Evolutionary conservation across 164 flowering plant genomes (phyloP).

Genomic region (Stephania yunnanensis): DNA sequence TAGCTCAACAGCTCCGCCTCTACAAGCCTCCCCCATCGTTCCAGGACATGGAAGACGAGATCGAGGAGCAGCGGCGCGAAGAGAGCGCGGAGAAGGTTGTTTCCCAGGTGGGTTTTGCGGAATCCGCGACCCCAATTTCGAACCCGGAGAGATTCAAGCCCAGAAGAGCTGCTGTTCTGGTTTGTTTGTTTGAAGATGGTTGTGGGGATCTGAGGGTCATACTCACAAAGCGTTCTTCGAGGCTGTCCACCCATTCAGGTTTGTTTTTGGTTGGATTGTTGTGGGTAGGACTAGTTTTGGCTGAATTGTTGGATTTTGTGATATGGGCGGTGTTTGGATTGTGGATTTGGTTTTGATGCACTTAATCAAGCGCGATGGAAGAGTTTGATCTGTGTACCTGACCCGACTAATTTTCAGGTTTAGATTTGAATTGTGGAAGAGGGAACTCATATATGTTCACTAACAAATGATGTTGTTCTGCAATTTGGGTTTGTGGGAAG

Average conservation of each 20-base stretch:
- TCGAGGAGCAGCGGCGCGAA: slow-evolving; percentile 34
- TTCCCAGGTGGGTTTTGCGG: slow-evolving; percentile 64
- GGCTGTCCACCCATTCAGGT: slow-evolving; percentile 55
- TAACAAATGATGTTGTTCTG: no score
- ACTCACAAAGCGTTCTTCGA: slow-evolving; percentile 59
- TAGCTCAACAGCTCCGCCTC: slow-evolving; percentile 69
- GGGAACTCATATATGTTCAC: no score
- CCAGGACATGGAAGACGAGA: slow-evolving; percentile 23
- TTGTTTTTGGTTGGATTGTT: background rate
- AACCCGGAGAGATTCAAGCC: slow-evolving; percentile 38
- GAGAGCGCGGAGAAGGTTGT: slow-evolving; percentile 45
- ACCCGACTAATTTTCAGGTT: no score
- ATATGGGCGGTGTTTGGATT: no score
- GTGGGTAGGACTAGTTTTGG: background rate
- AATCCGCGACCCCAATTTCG: slow-evolving; percentile 53
- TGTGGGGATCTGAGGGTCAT: slow-evolving; percentile 47
- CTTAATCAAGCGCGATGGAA: no score
- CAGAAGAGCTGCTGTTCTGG: slow-evolving; percentile 52
- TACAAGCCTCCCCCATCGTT: slow-evolving; percentile 50
- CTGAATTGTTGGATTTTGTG: no score
- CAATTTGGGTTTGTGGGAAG: no score
- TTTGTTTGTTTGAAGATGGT: slow-evolving; percentile 54
- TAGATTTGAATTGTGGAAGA: no score
- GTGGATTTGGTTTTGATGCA: no score
- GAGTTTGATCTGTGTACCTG: no score